These are phyloP conservation scores for Neofusicoccum sp. DNA, from an alignment of 2,329 filamentous ascomycete species.

Conservation along the genomic window DNA sequence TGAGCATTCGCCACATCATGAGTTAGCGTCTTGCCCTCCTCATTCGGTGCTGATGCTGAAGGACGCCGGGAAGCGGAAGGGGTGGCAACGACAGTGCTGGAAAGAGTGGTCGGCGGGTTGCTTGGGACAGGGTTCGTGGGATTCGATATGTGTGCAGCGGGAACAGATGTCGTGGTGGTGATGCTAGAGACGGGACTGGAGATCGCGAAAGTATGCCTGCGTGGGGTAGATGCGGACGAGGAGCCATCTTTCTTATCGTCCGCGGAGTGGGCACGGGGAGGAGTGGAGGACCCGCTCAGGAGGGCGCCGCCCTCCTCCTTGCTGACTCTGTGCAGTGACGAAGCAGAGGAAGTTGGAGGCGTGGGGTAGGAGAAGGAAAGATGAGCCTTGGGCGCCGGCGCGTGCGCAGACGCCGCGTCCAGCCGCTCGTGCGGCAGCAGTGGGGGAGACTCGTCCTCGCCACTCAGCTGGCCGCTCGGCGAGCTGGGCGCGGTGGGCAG, in stretches of 20 bases:
- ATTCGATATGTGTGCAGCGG: conserved; percentile 68
- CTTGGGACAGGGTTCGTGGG: conserved; percentile 50
- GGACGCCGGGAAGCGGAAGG: conserved; percentile 46
- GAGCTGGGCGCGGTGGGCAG: conserved; percentile 37
- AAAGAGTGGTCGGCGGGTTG: conserved; percentile 54
- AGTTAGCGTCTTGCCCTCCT: conserved; percentile 85
- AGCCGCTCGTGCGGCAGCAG: conserved; percentile 37
- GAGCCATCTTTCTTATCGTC: conserved; percentile 24
- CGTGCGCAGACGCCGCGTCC: conserved; percentile 3
- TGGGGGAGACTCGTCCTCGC: conserved; percentile 28
- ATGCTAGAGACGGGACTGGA: conserved; percentile 62
- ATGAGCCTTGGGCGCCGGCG: conserved; percentile 20
- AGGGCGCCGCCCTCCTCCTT: conserved; percentile 23
- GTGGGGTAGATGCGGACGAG: conserved; percentile 21
- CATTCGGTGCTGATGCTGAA: conserved; percentile 61
- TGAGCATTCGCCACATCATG: conserved; percentile 58
- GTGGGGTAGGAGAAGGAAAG: conserved; percentile 36
- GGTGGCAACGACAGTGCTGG: conserved; percentile 48
- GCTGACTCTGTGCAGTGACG: conserved; percentile 33
- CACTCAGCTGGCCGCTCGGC: conserved; percentile 21
- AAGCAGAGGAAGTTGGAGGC: conserved; percentile 41
- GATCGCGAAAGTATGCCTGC: conserved; percentile 35
- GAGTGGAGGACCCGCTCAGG: conserved; percentile 21
- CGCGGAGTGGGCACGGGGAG: conserved; percentile 25
- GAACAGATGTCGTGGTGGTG: conserved; percentile 61